Percentiles rank a stretch among this genome's conserved stretches.
phyloP scores from a whole-genome alignment of 495 filamentous ascomycete species.

The Platismatia glauca region DNA sequence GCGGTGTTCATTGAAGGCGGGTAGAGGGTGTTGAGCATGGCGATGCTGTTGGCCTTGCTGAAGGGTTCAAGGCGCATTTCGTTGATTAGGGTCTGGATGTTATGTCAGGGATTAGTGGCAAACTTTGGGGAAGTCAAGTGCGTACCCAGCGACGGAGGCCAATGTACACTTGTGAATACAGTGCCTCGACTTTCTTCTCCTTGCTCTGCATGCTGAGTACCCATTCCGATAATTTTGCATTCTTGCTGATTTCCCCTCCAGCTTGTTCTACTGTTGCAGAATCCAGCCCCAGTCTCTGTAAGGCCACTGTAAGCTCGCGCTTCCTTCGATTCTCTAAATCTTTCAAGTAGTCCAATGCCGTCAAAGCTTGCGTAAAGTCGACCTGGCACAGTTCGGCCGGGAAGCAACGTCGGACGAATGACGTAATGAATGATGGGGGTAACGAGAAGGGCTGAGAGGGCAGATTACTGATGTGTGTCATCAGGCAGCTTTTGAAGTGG shows the following conservation, averaged over 20 bases:
- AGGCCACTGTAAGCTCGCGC: constrained; percentile 45
- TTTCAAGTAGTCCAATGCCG: constrained; percentile 62
- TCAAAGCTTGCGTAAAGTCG: constrained; percentile 65
- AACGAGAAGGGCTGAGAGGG: constrained; percentile 57
- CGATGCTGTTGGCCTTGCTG: constrained; percentile 61
- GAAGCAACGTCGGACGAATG: constrained; percentile 58
- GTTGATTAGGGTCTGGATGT: constrained; percentile 55
- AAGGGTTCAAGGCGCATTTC: constrained; percentile 58
- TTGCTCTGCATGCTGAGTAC: constrained; percentile 44
- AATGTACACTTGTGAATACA: constrained; percentile 59
- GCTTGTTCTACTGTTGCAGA: constrained; percentile 32
- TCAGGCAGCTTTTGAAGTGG: constrained; percentile 54
- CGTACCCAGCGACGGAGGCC: constrained; percentile 63
- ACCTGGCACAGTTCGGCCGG: constrained; percentile 46
- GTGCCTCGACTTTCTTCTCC: constrained; percentile 47
- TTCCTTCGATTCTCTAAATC: constrained; percentile 58
- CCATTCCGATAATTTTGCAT: constrained; percentile 48
- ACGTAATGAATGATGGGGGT: constrained; percentile 57
- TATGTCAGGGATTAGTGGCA: constrained; percentile 19
- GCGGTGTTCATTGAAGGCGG: constrained; percentile 40
- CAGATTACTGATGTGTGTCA: constrained; percentile 53
- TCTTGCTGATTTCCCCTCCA: constrained; percentile 34
- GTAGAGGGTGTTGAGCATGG: constrained; percentile 71
- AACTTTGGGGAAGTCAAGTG: not conserved
- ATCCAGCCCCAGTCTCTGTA: constrained; percentile 38